These are phyloP conservation scores for Arabidopsis suecica DNA, from an alignment of 345 rosid genomes.

Conservation along the genomic window DNA sequence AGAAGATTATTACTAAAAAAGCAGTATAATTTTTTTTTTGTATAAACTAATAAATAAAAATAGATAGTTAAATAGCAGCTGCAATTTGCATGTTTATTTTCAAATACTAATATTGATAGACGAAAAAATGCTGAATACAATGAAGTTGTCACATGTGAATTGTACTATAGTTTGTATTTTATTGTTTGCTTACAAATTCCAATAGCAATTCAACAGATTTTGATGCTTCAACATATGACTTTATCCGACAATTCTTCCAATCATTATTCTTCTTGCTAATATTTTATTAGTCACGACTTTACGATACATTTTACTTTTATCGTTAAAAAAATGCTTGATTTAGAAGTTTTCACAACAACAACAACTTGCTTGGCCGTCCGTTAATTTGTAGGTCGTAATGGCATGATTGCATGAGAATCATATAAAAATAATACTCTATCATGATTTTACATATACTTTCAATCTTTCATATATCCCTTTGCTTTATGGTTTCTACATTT, in stretches of 20 bases:
- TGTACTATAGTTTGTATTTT: slow-evolving; percentile 15
- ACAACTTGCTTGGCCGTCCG: slow-evolving; percentile 37
- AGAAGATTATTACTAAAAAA: no score
- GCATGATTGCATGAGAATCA: slow-evolving; percentile 33
- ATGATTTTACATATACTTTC: not conserved
- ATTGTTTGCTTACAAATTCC: slow-evolving; percentile 31
- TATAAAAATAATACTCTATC: not conserved
- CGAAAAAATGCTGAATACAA: slow-evolving; percentile 35
- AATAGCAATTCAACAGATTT: slow-evolving; percentile 25
- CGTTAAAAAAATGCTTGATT: slow-evolving; percentile 25
- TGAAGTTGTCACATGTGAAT: slow-evolving; percentile 35
- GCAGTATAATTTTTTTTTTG: no score
- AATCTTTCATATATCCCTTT: not conserved
- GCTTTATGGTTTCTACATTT: not conserved
- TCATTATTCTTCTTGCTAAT: slow-evolving; percentile 31
- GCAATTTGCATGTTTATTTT: slow-evolving; percentile 24
- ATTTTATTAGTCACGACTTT: slow-evolving; percentile 1
- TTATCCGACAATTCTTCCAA: slow-evolving; percentile 45
- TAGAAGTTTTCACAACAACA: slow-evolving; percentile 33
- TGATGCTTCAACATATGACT: slow-evolving; percentile 31
- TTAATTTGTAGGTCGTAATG: slow-evolving; percentile 10
- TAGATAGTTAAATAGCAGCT: not conserved
- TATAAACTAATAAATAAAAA: no score
- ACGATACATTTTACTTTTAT: not conserved
- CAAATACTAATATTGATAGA: slow-evolving; percentile 19